Conservation (phyloP, 1,139 yeast genomes). For the Debaryomyces coudertii region DNA sequence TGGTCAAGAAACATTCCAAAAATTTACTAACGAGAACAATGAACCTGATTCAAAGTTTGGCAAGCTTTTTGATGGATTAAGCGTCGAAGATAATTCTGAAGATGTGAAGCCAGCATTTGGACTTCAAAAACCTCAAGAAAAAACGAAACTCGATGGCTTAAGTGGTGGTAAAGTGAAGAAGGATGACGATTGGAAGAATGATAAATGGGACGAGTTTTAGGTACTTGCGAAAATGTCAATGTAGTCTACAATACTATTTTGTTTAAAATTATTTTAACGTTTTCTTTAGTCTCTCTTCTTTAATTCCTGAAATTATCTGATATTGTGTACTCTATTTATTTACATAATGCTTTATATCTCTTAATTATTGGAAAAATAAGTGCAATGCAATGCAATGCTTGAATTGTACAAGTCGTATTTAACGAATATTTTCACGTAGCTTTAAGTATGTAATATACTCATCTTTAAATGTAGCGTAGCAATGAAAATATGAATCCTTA, state of each 20-base stretch:
- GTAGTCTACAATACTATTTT: neutral
- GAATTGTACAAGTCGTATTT: neutral
- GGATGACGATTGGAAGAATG: constrained; percentile 31
- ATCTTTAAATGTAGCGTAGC: constrained; percentile 41
- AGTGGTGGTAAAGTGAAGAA: constrained; percentile 37
- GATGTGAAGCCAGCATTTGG: constrained; percentile 71
- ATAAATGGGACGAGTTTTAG: constrained; percentile 51
- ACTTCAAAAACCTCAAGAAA: constrained; percentile 58
- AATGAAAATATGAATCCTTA: constrained; percentile 60
- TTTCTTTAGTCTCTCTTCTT: neutral
- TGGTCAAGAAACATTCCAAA: constrained; percentile 66
- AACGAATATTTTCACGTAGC: constrained; percentile 5
- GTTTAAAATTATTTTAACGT: neutral
- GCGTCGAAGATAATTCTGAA: constrained; percentile 28
- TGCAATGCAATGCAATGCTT: constrained; percentile 1
- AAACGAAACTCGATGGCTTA: constrained; percentile 59
- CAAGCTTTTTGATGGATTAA: constrained; percentile 54
- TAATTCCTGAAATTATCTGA: neutral
- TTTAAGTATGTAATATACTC: constrained; percentile 31
- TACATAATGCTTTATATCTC: neutral
- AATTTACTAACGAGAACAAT: constrained; percentile 56
- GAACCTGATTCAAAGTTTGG: constrained; percentile 52
- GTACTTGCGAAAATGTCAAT: neutral
- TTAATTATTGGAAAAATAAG: neutral
- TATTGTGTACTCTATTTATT: neutral